A percentile compares a stretch with the other conserved stretches of the same genome.
These are phyloP conservation scores for Xylariaceae sp. DNA, from an alignment of 2,329 filamentous ascomycete genomes.

Conservation along the genomic window DNA sequence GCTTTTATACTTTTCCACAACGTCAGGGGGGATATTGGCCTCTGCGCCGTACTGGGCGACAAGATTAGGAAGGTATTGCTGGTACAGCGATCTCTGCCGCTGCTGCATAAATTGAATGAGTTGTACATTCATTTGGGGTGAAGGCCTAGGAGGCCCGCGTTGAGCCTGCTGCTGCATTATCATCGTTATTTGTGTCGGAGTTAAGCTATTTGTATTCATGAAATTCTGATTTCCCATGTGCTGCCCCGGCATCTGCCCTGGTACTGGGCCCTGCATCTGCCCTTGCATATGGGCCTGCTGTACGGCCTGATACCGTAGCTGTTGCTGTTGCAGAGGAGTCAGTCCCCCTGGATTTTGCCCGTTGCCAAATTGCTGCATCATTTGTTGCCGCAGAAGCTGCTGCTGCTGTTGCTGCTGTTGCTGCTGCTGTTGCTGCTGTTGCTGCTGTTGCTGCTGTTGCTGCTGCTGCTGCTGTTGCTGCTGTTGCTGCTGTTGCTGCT, in stretches of 20 bases:
- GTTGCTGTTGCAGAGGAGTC: conserved; percentile 37
- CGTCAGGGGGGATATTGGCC: conserved; percentile 45
- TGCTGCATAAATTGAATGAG: conserved; percentile 33
- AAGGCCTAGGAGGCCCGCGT: conserved; percentile 8
- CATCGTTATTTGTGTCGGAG: conserved; percentile 31
- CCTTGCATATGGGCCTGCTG: conserved; percentile 32
- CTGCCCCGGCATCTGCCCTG: conserved; percentile 36
- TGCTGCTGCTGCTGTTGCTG: conserved; percentile 24
- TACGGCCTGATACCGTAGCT: conserved; percentile 35
- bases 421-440: conserved; percentile 8
- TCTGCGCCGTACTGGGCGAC: conserved; percentile 39
- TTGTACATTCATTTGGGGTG: conserved; percentile 2
- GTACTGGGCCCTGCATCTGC: conserved; percentile 33
- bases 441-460: conserved; percentile 27
- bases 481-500: conserved; percentile 31
- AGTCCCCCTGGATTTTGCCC: conserved; percentile 39
- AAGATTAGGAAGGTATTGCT: conserved; percentile 36
- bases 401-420: conserved; percentile 34
- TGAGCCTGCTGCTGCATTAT: conserved; percentile 28
- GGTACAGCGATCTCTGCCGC: conserved; percentile 39
- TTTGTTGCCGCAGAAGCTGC: conserved; percentile 40
- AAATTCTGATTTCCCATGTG: conserved; percentile 42
- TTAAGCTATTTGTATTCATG: conserved; percentile 38
- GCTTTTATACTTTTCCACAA: conserved; percentile 43
- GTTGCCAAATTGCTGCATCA: conserved; percentile 36